Conservation (phyloP, 1,139 yeast genomes). For the Yamadazyma sp. region DNA sequence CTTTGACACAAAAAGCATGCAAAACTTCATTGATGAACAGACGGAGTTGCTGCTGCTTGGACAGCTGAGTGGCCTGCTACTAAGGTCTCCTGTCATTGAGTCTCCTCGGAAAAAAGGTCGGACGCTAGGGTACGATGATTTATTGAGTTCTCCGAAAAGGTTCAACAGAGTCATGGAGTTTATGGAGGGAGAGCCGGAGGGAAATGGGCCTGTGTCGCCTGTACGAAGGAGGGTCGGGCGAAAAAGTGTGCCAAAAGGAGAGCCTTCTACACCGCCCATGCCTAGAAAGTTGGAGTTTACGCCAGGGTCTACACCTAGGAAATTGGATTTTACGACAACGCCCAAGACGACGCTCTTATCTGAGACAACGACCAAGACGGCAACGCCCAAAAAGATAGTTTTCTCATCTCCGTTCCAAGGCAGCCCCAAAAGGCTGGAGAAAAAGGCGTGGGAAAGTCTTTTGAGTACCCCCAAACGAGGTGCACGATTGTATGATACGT, state of each 20-base stretch:
- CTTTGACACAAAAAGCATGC: no score
- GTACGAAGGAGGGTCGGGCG: neutral
- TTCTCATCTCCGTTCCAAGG: neutral
- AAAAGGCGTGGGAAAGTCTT: slow-evolving; percentile 23
- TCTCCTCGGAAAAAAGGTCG: slow-evolving; percentile 1
- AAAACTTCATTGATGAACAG: no score
- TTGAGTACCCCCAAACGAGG: slow-evolving; percentile 9
- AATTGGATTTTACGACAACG: no score
- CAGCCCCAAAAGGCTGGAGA: slow-evolving; percentile 12
- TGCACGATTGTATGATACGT: neutral
- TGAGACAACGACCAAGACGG: no score
- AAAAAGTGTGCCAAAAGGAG: no score
- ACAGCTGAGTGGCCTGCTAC: no score
- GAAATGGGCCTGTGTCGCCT: neutral
- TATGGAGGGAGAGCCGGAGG: neutral
- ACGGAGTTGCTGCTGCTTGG: no score
- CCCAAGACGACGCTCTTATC: no score
- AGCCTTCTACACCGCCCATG: no score
- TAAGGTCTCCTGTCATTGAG: neutral
- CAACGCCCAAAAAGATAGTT: neutral
- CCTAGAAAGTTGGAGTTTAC: neutral
- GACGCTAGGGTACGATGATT: slow-evolving; percentile 7
- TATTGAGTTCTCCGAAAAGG: slow-evolving; percentile 23
- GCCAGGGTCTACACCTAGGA: no score
- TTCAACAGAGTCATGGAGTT: slow-evolving; percentile 15